Percentiles rank a stretch among this genome's conserved stretches.
These are phyloP conservation scores for Aspergillus tanneri DNA, from an alignment of 2,329 filamentous ascomycete species.

Conservation along the genomic window DNA sequence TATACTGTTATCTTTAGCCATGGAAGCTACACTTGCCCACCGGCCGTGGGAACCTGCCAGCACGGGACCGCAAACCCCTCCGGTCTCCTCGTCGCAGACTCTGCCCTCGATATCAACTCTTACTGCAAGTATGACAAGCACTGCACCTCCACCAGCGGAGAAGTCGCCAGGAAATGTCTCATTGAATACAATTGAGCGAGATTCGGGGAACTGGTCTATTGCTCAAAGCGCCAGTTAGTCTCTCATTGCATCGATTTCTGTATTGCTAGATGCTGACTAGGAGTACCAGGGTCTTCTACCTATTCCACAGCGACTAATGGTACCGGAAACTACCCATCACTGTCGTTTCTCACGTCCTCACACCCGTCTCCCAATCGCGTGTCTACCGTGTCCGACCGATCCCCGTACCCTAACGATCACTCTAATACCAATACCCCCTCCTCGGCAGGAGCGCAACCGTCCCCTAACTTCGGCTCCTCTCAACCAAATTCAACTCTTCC, in stretches of 20 bases:
- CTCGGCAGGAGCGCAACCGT: conserved; percentile 40
- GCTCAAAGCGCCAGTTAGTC: conserved; percentile 57
- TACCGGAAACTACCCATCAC: conserved; percentile 44
- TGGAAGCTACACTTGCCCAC: conserved; percentile 44
- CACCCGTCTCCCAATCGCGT: conserved; percentile 47
- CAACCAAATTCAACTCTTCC: conserved; percentile 51
- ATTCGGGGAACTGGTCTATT: conserved; percentile 61
- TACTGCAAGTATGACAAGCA: conserved; percentile 44
- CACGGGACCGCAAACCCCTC: conserved; percentile 35
- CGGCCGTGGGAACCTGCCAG: conserved; percentile 46
- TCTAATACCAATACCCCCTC: conserved; percentile 34
- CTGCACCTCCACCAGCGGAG: conserved; percentile 33
- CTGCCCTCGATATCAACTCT: conserved; percentile 50
- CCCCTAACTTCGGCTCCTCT: conserved; percentile 39
- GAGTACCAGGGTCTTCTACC: conserved; percentile 45
- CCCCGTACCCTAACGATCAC: conserved; percentile 44
- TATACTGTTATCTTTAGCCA: conserved; percentile 19
- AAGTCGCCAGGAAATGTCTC: conserved; percentile 45
- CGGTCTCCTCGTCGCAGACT: conserved; percentile 40
- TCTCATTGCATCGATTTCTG: conserved; percentile 13
- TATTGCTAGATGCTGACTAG: conserved; percentile 23
- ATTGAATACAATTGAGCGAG: conserved; percentile 51
- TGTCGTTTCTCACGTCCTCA: conserved; percentile 45
- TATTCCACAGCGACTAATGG: conserved; percentile 50
- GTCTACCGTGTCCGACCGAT: conserved; percentile 41